Evolutionary conservation across 2,329 filamentous ascomycete species (phyloP).

Genomic region (Aspergillus novofumigatus): DNA sequence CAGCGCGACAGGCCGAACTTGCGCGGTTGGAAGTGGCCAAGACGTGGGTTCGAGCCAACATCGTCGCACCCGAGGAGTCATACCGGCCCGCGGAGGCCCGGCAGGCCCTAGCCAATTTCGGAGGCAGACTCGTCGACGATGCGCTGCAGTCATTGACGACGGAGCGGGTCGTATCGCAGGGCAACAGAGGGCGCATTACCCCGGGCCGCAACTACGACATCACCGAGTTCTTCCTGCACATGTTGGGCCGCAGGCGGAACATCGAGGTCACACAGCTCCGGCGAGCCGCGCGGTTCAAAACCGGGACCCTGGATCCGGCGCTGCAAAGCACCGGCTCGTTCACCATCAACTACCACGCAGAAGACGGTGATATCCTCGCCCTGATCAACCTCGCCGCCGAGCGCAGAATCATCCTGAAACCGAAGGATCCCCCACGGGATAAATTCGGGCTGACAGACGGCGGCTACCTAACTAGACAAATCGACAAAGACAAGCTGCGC

Average conservation of each 20-base stretch:
- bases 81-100: conserved; percentile 39
- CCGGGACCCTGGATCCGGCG: conserved; percentile 36
- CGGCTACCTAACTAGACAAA: conserved; percentile 44
- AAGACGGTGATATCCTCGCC: conserved; percentile 43
- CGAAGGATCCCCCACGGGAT: conserved; percentile 38
- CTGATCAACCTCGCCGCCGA: conserved; percentile 39
- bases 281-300: conserved; percentile 42
- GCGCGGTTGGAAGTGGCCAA: conserved; percentile 37
- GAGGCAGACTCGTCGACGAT: conserved; percentile 32
- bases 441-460: conserved; percentile 46
- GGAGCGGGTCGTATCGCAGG: conserved; percentile 37
- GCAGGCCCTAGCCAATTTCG: conserved; percentile 28
- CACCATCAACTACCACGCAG: conserved; percentile 33
- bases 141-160: conserved; percentile 40
- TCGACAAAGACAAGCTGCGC: conserved; percentile 42
- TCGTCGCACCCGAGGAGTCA: conserved; percentile 40
- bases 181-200: conserved; percentile 35
- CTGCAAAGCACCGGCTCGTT: conserved; percentile 30
- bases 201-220: conserved; percentile 44
- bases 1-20: conserved; percentile 15
- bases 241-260: conserved; percentile 37
- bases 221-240: conserved; percentile 38
- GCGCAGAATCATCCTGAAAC: conserved; percentile 33
- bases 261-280: conserved; percentile 39
- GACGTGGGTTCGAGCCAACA: conserved; percentile 47